phyloP scores from a whole-genome alignment of 768 basidiomycete genomes.

The Amanita rubescens region DNA sequence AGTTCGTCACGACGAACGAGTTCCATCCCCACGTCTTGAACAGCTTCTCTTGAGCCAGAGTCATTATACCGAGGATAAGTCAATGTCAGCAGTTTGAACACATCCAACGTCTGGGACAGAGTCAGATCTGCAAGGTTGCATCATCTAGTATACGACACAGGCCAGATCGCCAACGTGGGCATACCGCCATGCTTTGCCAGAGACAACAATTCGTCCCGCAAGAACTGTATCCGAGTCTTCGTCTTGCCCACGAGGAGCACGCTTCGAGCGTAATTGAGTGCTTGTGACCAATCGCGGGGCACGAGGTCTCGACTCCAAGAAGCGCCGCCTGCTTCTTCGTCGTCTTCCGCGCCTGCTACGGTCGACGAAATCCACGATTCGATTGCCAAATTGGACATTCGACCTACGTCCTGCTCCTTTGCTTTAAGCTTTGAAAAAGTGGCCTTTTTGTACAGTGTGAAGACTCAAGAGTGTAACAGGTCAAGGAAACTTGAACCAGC shows the following conservation, averaged over 20 bases:
- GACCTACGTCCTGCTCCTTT: constrained; percentile 31
- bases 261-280: neutral
- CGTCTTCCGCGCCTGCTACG: constrained; percentile 21
- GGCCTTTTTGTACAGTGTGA: constrained; percentile 30
- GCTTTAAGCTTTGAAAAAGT: constrained; percentile 43
- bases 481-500: neutral
- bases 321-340: constrained; percentile 17
- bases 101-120: constrained; percentile 54
- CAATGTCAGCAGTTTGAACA: constrained; percentile 65
- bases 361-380: constrained; percentile 58
- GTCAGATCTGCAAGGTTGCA: constrained; percentile 40
- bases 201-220: neutral
- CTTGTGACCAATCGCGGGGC: constrained; percentile 6
- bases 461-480: constrained; percentile 12
- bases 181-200: constrained; percentile 5
- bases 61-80: constrained; percentile 81
- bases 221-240: constrained; percentile 1
- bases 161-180: constrained; percentile 1
- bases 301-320: constrained; percentile 4
- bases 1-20: constrained; percentile 57
- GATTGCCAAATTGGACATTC: constrained; percentile 48
- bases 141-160: neutral
- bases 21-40: constrained; percentile 58
- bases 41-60: constrained; percentile 58
- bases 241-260: constrained; percentile 5